phyloP scores from a whole-genome alignment of 371 early-diverging fungal species.

The Mucor piriformis region DNA sequence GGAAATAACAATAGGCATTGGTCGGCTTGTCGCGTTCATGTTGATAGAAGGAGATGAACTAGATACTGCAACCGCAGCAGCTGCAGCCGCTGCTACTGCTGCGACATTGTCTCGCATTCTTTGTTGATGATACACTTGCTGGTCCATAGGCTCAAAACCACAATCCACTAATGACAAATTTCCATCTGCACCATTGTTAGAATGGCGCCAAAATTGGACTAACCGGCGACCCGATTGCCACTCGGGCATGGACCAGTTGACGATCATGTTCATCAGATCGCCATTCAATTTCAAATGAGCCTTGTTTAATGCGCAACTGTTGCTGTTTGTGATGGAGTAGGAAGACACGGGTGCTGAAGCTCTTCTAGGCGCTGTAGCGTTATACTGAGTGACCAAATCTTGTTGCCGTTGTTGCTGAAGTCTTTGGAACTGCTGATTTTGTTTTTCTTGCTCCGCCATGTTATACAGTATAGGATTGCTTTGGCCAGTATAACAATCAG shows the following conservation, averaged over 20 bases:
- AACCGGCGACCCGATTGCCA: conserved; percentile 67
- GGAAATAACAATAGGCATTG: conserved; percentile 5
- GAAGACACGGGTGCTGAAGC: conserved; percentile 3
- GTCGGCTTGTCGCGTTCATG: neutral
- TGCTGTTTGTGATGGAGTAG: conserved; percentile 7
- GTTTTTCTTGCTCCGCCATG: neutral
- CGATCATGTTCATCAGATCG: conserved; percentile 16
- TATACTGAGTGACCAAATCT: neutral
- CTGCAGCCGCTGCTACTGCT: conserved; percentile 8
- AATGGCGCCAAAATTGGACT: conserved; percentile 69
- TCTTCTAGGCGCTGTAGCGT: neutral
- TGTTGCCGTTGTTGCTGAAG: neutral
- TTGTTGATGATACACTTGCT: conserved; percentile 22
- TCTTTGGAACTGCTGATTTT: neutral
- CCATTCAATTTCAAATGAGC: conserved; percentile 16
- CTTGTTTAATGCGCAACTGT: conserved; percentile 19
- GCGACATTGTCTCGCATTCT: conserved; percentile 17
- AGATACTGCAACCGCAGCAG: conserved; percentile 2
- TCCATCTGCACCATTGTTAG: neutral
- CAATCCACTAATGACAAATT: conserved; percentile 11
- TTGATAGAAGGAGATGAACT: neutral
- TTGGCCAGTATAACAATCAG: neutral
- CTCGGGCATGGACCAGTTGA: conserved; percentile 66
- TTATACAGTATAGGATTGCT: neutral
- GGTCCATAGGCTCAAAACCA: conserved; percentile 18